Conservation (phyloP, 2,329 filamentous ascomycete species). For the Fusarium sp. region DNA sequence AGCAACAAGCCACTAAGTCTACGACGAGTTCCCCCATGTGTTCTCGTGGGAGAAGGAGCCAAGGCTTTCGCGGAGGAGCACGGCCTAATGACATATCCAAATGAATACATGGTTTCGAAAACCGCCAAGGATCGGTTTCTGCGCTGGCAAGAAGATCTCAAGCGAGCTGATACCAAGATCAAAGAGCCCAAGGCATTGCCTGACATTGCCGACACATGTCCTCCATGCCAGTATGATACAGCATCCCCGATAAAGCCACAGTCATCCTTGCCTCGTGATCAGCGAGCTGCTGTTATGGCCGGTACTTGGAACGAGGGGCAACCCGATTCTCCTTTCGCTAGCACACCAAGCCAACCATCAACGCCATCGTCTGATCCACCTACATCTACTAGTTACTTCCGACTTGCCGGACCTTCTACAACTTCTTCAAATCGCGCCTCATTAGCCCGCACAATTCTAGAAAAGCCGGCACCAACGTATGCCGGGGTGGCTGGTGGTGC, state of each 20-base stretch:
- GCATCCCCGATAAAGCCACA: slow-evolving; percentile 45
- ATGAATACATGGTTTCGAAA: slow-evolving; percentile 83
- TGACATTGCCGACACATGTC: slow-evolving; percentile 33
- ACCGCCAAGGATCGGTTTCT: slow-evolving; percentile 82
- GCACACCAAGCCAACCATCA: slow-evolving; percentile 46
- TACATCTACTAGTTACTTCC: slow-evolving; percentile 36
- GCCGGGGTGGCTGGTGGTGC: slow-evolving; percentile 26
- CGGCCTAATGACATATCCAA: slow-evolving; percentile 77
- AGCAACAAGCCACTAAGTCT: slow-evolving; percentile 83
- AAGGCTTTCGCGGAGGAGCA: slow-evolving; percentile 86
- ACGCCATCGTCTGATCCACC: slow-evolving; percentile 32
- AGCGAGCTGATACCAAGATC: slow-evolving; percentile 65
- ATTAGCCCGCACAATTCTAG: slow-evolving; percentile 22
- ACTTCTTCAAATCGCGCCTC: slow-evolving; percentile 18
- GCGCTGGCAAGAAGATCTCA: slow-evolving; percentile 82
- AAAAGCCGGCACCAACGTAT: slow-evolving; percentile 35
- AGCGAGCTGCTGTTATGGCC: slow-evolving; percentile 66
- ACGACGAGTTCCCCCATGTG: slow-evolving; percentile 89
- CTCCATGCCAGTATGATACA: slow-evolving; percentile 53
- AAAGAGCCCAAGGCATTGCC: slow-evolving; percentile 44
- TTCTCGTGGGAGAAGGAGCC: slow-evolving; percentile 88
- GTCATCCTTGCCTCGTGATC: slow-evolving; percentile 56
- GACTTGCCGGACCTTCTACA: slow-evolving; percentile 23
- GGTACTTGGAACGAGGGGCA: slow-evolving; percentile 74
- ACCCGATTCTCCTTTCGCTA: slow-evolving; percentile 65